phyloP scores from a whole-genome alignment of 2,329 filamentous ascomycete genomes.

The Colletotrichum sp. region DNA sequence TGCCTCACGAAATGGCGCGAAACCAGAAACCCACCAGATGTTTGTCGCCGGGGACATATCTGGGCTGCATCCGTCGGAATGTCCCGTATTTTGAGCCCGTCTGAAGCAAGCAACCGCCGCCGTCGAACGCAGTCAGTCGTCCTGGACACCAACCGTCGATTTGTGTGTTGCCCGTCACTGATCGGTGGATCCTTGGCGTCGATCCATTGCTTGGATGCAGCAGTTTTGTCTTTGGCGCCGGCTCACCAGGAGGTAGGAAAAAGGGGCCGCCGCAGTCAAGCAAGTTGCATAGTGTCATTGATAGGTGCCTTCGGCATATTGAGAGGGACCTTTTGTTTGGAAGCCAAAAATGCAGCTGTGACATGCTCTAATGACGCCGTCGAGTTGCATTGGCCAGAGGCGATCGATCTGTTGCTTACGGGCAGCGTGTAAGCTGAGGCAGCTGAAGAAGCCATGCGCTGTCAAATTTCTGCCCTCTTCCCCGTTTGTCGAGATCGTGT shows the following conservation, averaged over 20 bases:
- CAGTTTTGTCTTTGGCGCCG: neutral
- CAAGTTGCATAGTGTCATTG: neutral
- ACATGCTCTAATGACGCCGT: neutral
- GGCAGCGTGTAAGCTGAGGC: neutral
- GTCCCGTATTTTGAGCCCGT: neutral
- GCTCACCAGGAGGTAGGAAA: neutral
- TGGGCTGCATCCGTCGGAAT: neutral
- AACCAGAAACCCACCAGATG: neutral
- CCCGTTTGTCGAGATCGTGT: neutral
- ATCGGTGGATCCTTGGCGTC: constrained; percentile 12
- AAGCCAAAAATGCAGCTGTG: neutral
- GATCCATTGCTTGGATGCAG: constrained; percentile 1
- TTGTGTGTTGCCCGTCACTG: neutral
- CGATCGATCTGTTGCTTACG: neutral
- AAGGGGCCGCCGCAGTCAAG: neutral
- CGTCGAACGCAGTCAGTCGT: neutral
- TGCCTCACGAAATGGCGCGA: neutral
- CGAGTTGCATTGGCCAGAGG: neutral
- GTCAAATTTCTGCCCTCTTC: neutral
- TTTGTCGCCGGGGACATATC: neutral
- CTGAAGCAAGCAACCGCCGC: neutral
- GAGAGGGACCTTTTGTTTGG: neutral
- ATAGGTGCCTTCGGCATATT: neutral
- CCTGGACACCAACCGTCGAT: neutral
- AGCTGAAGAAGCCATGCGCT: neutral